Conservation (phyloP, 495 filamentous ascomycete genomes). For the Wilcoxina mikolae region DNA sequence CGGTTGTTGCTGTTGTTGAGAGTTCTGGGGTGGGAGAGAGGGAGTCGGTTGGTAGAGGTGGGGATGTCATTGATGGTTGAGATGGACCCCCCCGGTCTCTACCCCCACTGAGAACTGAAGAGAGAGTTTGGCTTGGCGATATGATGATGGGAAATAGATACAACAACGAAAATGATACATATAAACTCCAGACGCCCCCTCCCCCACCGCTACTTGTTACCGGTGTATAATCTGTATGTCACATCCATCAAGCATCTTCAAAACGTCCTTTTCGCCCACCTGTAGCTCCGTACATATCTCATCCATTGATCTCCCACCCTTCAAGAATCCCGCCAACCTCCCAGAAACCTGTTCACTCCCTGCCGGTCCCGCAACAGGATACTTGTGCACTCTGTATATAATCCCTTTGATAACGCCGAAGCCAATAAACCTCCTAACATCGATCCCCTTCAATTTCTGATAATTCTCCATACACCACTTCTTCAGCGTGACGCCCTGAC, state of each 20-base stretch:
- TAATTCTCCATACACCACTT: conserved; percentile 65
- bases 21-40: conserved; percentile 17
- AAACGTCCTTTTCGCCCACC: conserved; percentile 43
- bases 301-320: conserved; percentile 57
- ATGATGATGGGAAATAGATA: not conserved
- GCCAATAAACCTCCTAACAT: conserved; percentile 79
- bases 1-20: conserved; percentile 11
- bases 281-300: conserved; percentile 58
- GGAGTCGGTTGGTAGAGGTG: not conserved
- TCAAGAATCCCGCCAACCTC: conserved; percentile 40
- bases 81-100: not conserved
- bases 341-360: not conserved
- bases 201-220: conserved; percentile 15
- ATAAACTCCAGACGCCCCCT: not conserved
- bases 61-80: not conserved
- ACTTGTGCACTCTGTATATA: conserved; percentile 86
- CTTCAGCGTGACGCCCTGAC: conserved; percentile 60
- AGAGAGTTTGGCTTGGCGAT: not conserved
- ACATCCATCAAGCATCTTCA: conserved; percentile 37
- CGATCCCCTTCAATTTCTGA: conserved; percentile 50
- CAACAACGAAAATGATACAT: not conserved
- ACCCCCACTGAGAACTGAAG: not conserved
- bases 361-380: conserved; percentile 39
- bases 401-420: conserved; percentile 94
- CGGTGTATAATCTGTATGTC: conserved; percentile 44